Evolutionary conservation across 2,329 filamentous ascomycete species (phyloP).

Genomic region (Fusarium begoniae): DNA sequence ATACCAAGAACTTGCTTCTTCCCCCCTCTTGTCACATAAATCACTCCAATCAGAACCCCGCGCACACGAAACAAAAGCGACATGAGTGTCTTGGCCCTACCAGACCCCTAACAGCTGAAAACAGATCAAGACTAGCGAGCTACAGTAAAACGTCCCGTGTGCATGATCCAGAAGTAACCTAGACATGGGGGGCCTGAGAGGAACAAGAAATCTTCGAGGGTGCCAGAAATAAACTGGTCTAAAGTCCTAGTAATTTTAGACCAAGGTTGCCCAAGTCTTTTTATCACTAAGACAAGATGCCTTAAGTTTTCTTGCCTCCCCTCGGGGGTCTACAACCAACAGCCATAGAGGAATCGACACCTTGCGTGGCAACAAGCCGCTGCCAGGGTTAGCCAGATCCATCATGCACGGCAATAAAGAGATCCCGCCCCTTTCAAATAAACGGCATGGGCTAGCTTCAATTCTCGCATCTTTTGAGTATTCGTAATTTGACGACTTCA

Average conservation of each 20-base stretch:
- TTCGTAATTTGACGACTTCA: neutral
- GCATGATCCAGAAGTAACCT: neutral
- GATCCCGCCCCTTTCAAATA: neutral
- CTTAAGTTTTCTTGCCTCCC: neutral
- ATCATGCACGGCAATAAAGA: neutral
- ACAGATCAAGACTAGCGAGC: neutral
- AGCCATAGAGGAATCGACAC: neutral
- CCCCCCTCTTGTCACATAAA: neutral
- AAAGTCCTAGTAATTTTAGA: fast-evolving
- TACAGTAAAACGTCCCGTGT: neutral
- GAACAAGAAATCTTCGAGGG: fast-evolving
- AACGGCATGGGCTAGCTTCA: neutral
- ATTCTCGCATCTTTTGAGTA: neutral
- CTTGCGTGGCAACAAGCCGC: neutral
- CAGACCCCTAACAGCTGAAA: neutral
- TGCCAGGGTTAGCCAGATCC: neutral
- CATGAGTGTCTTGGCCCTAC: neutral
- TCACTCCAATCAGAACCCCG: neutral
- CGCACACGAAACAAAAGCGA: neutral
- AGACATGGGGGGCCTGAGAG: neutral
- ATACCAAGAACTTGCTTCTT: neutral
- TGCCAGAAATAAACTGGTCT: neutral
- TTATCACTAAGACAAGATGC: neutral
- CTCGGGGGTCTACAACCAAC: neutral
- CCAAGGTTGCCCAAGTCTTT: fast-evolving